phyloP scores from a whole-genome alignment of 2,329 filamentous ascomycete species.

The Cordyceps farinosa region DNA sequence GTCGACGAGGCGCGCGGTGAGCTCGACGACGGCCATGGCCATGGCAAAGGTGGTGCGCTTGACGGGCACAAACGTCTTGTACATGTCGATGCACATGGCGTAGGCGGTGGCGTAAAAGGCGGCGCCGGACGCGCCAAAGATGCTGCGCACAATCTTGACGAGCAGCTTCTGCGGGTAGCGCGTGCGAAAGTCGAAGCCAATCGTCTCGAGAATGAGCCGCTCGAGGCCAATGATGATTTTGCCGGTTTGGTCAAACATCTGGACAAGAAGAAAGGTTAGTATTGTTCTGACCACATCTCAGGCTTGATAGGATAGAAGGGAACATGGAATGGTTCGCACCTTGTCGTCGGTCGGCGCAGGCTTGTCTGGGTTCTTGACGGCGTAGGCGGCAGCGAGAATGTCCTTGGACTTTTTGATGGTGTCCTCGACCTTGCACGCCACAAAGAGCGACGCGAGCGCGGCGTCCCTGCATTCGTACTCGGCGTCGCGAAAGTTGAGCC shows the following conservation, averaged over 20 bases:
- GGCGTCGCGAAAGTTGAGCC: constrained; percentile 75
- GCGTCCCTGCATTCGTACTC: constrained; percentile 87
- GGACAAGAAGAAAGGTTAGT: constrained; percentile 2
- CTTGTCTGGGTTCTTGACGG: constrained; percentile 68
- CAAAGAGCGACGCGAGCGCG: constrained; percentile 81
- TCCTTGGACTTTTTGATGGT: constrained; percentile 95
- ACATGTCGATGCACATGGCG: constrained; percentile 81
- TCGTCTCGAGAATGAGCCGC: constrained; percentile 85
- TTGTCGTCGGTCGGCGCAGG: constrained; percentile 77
- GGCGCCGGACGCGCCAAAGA: constrained; percentile 43
- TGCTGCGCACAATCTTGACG: constrained; percentile 68
- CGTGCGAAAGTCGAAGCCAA: constrained; percentile 89
- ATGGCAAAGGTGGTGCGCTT: constrained; percentile 87
- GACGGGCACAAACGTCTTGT: constrained; percentile 87
- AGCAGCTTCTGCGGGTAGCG: constrained; percentile 83
- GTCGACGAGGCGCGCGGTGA: constrained; percentile 66
- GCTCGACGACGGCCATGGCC: constrained; percentile 76
- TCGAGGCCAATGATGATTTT: constrained; percentile 86
- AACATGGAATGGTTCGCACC: constrained; percentile 42
- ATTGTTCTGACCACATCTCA: no score
- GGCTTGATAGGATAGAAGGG: no score
- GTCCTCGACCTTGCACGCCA: constrained; percentile 96
- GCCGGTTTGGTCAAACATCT: constrained; percentile 77
- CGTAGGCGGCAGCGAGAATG: constrained; percentile 86
- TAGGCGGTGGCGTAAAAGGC: constrained; percentile 67